phyloP scores from a whole-genome alignment of 345 rosid species.

The Trapa bicornis region DNA sequence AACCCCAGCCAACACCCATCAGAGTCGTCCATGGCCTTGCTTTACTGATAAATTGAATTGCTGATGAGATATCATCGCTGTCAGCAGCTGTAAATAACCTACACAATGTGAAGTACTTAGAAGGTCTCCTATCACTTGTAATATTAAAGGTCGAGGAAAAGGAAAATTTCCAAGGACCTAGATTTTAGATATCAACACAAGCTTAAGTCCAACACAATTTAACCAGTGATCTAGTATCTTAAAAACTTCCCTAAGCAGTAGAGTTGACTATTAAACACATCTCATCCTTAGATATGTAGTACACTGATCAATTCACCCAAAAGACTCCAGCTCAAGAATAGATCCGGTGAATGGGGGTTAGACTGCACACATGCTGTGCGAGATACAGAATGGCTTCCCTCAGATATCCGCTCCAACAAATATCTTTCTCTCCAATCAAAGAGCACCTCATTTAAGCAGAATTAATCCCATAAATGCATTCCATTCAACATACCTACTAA shows the following conservation, averaged over 20 bases:
- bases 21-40: constrained; percentile 87
- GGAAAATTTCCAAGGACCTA: not conserved
- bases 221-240: not conserved
- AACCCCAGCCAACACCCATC: constrained; percentile 79
- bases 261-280: not conserved
- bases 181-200: not conserved
- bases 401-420: not conserved
- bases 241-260: not conserved
- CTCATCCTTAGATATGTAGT: not conserved
- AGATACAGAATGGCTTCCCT: not conserved
- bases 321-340: not conserved
- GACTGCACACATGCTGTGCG: not conserved
- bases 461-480: not conserved
- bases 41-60: constrained; percentile 57
- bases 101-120: constrained; percentile 29
- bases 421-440: not conserved
- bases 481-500: not conserved
- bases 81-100: constrained; percentile 98
- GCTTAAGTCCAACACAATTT: too few species aligned
- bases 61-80: constrained; percentile 81
- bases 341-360: not conserved
- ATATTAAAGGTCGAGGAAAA: not conserved
- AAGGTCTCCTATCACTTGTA: constrained; percentile 20
- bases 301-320: not conserved
- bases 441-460: not conserved